Conservation (phyloP, 495 filamentous ascomycete species). For the Opeltia flavorubescens region DNA sequence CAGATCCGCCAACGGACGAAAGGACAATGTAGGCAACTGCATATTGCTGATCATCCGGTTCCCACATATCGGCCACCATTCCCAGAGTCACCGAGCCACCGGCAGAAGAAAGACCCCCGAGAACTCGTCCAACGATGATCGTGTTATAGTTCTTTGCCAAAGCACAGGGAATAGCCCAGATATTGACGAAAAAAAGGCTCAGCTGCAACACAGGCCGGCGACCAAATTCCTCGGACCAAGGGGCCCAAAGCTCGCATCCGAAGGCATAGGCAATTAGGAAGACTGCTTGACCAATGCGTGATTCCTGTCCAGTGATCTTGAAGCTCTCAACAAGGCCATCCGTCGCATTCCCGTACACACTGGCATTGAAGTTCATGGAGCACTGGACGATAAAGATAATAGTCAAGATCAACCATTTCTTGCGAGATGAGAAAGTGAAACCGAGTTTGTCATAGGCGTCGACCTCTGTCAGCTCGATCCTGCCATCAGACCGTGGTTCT, state of each 20-base stretch:
- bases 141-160: constrained; percentile 55
- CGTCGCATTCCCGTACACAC: constrained; percentile 55
- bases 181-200: constrained; percentile 55
- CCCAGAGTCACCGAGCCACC: constrained; percentile 71
- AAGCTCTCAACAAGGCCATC: constrained; percentile 46
- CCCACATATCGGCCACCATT: constrained; percentile 72
- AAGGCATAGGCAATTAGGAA: constrained; percentile 66
- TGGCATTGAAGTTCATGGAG: constrained; percentile 79
- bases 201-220: constrained; percentile 59
- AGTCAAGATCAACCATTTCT: constrained; percentile 62
- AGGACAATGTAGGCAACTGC: constrained; percentile 64
- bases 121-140: constrained; percentile 47
- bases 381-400: constrained; percentile 65
- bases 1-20: constrained; percentile 60
- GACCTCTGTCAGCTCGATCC: constrained; percentile 45
- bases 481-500: constrained; percentile 19
- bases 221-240: constrained; percentile 70
- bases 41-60: constrained; percentile 57
- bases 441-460: constrained; percentile 53
- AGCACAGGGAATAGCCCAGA: constrained; percentile 60
- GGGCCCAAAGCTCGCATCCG: constrained; percentile 72
- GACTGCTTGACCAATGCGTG: constrained; percentile 50
- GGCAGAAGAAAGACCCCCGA: constrained; percentile 59
- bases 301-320: constrained; percentile 46
- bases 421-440: constrained; percentile 47